Conservation (phyloP, 257 asterid species). For the Coffea eugenioides region DNA sequence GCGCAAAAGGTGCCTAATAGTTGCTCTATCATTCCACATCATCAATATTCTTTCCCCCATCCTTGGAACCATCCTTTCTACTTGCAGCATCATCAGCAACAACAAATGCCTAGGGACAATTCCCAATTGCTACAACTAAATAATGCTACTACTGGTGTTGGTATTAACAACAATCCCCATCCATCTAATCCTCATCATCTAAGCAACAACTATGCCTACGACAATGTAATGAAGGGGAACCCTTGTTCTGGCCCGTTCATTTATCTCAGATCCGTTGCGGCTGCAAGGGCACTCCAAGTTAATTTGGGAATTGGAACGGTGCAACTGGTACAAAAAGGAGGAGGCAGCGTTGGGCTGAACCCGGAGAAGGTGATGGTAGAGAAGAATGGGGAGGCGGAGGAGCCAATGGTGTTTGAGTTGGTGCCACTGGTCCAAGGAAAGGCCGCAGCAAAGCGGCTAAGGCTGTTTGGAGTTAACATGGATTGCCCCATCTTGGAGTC, state of each 20-base stretch:
- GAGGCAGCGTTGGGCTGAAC: neutral
- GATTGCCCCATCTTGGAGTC: slow-evolving; percentile 70
- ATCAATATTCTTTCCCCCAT: too few relatives aligned
- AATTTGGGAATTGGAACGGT: slow-evolving; percentile 17
- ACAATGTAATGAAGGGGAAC: too few relatives aligned
- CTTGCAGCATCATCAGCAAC: neutral
- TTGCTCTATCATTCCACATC: too few relatives aligned
- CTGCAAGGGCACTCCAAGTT: neutral
- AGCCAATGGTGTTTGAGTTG: slow-evolving; percentile 40
- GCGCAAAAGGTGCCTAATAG: too few relatives aligned
- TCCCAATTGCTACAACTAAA: slow-evolving; percentile 19
- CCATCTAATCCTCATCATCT: slow-evolving; percentile 11
- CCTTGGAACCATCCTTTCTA: too few relatives aligned
- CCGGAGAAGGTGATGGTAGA: slow-evolving; percentile 4
- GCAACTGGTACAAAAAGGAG: slow-evolving; percentile 22
- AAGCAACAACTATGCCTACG: neutral
- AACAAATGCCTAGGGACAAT: slow-evolving; percentile 6
- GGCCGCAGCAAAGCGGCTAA: too few relatives aligned
- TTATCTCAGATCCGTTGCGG: slow-evolving; percentile 29
- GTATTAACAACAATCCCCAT: neutral
- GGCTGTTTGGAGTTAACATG: slow-evolving; percentile 30
- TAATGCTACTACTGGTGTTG: neutral
- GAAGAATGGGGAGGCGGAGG: slow-evolving; percentile 12
- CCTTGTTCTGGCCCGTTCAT: too few relatives aligned
- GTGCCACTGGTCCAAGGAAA: too few relatives aligned